Evolutionary conservation across 1,139 yeast species (phyloP), one percentile per base, ranked within the genome.

Genomic region (Candida labiduridarum): DNA sequence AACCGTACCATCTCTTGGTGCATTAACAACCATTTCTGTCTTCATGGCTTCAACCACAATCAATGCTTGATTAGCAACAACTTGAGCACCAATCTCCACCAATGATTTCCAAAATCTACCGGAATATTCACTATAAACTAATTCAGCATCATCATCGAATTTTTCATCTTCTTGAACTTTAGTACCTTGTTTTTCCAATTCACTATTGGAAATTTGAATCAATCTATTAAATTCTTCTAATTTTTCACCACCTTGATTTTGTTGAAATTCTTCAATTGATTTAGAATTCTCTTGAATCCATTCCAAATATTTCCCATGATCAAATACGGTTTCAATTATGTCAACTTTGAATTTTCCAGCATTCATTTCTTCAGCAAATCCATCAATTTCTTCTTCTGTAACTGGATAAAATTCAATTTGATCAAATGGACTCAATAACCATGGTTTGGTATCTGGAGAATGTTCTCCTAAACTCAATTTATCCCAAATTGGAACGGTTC

Each of bases 401-500:
- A 89, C 97, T 25, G 97, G 97, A 65, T 88, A 94, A 71, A 88
- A 94, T 65, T 91, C 96, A 58, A 94, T 85, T 72, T 91, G 96
- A 66, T 94, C 99, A 65, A 94, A 94, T 60, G 96, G 96, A 9
- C 85, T 74, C 61, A 92, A 78, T 61, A 94, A 75, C 98, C 98
- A 94, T 51, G 98, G 98, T 50, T 85, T 74, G 49, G 81, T 83
- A 45, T 68, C 72, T 41, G 63, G 62, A 6, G 86, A 76, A 58
- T 86, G 90, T 18, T 75, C 71, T 47, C 94, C 94, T 54, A 94
- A 76, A 33, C 89, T 80, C 61, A 92, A 79, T 72, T 90, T 92
- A 68, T 94, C 98, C 99, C 99, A 94, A 59, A 92, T 92, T 52
- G 98, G 98, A 58, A 94, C 85, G 4, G 99, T 94, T 66, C 98